These are phyloP conservation scores for Apodospora peruviana DNA, from an alignment of 495 filamentous ascomycete species.

Conservation along the genomic window DNA sequence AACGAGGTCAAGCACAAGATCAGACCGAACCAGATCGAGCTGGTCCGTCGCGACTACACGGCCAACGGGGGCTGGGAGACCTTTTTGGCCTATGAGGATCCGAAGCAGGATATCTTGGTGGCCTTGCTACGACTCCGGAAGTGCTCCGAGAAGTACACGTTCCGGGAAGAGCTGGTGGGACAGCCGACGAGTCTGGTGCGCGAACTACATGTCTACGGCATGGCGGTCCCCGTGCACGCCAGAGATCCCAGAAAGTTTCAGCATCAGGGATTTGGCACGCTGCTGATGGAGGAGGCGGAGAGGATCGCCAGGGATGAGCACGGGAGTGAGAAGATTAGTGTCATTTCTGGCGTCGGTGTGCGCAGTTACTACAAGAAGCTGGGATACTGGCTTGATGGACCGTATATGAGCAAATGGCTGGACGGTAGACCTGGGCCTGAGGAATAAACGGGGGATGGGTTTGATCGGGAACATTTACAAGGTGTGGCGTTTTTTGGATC, in stretches of 20 bases:
- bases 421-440: constrained; percentile 33
- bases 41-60: constrained; percentile 89
- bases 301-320: constrained; percentile 91
- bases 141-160: constrained; percentile 84
- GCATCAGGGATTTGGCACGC: constrained; percentile 93
- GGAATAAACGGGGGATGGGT: background rate
- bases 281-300: constrained; percentile 97
- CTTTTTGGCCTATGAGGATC: constrained; percentile 95
- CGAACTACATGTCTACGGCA: constrained; percentile 94
- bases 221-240: constrained; percentile 89
- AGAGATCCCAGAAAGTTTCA: constrained; percentile 94
- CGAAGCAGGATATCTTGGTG: constrained; percentile 96
- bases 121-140: constrained; percentile 85
- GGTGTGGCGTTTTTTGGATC: background rate
- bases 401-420: constrained; percentile 76
- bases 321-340: constrained; percentile 84
- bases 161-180: constrained; percentile 76
- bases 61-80: constrained; percentile 98
- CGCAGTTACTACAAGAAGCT: constrained; percentile 89
- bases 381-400: constrained; percentile 87
- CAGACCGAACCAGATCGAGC: constrained; percentile 89
- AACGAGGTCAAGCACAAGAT: constrained; percentile 99
- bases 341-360: constrained; percentile 93
- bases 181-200: constrained; percentile 89
- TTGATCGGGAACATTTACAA: background rate